Conservation (phyloP, 2,329 filamentous ascomycete species). For the Fusarium albidum region DNA sequence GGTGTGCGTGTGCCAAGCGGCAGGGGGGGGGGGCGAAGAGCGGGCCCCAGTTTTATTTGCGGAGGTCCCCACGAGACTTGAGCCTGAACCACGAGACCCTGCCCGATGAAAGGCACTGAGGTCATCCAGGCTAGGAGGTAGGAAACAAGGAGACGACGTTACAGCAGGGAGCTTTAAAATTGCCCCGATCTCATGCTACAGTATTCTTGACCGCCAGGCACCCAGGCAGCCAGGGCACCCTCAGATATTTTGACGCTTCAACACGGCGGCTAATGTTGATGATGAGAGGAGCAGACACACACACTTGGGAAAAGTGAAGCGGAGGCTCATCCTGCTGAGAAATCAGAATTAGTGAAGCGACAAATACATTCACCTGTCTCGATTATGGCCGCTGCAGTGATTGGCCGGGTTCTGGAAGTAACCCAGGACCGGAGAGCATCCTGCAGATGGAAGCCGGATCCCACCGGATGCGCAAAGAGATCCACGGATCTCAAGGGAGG, state of each 20-base stretch:
- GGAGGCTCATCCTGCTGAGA: slow-evolving; percentile 20
- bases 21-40: slow-evolving; percentile 15
- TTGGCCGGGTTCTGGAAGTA: slow-evolving; percentile 21
- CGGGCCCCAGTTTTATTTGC: slow-evolving; percentile 6
- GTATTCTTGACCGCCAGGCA: no score
- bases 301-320: not conserved
- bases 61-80: not conserved
- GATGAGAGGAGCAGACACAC: no score
- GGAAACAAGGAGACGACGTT: no score
- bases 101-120: no score
- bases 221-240: no score
- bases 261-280: no score
- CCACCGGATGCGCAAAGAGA: slow-evolving; percentile 21
- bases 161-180: no score
- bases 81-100: no score
- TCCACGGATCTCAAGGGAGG: slow-evolving; percentile 11
- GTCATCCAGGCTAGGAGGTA: no score
- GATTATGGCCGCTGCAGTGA: slow-evolving; percentile 1
- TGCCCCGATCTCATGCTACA: no score
- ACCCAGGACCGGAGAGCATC: slow-evolving; percentile 22
- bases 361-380: slow-evolving; percentile 1
- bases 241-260: no score
- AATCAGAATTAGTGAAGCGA: slow-evolving; percentile 36
- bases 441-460: slow-evolving; percentile 27
- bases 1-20: slow-evolving; percentile 20